These are phyloP conservation scores for Alternaria burnsii DNA, from an alignment of 2,329 filamentous ascomycete species.

Conservation along the genomic window DNA sequence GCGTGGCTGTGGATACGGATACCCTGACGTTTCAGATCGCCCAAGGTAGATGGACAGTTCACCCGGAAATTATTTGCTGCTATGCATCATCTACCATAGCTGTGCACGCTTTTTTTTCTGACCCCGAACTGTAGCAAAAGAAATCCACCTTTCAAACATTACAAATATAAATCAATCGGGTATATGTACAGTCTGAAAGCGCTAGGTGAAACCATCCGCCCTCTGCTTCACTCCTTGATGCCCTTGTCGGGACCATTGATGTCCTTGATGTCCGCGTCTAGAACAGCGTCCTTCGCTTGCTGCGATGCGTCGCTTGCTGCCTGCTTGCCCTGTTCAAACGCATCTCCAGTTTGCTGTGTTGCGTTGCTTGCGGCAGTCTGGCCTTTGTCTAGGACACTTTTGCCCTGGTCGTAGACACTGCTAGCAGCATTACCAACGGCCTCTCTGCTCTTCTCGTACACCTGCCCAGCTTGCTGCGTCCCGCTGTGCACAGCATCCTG, in stretches of 20 bases:
- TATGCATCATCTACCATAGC: background rate
- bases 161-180: conserved; percentile 13
- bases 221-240: conserved; percentile 23
- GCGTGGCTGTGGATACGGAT: conserved; percentile 1
- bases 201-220: background rate
- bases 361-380: conserved; percentile 25
- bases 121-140: background rate
- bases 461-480: conserved; percentile 16
- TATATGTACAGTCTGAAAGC: conserved; percentile 30
- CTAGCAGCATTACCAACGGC: conserved; percentile 7
- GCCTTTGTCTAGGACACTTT: conserved; percentile 34
- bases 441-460: conserved; percentile 5
- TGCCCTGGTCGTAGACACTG: conserved; percentile 23
- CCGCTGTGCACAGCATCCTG: conserved; percentile 14
- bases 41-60: conserved; percentile 5
- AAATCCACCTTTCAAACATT: background rate
- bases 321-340: conserved; percentile 37
- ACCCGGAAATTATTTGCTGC: conserved; percentile 1
- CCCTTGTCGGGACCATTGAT: conserved; percentile 26
- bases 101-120: background rate
- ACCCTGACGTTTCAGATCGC: conserved; percentile 5
- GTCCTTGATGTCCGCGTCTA: conserved; percentile 26
- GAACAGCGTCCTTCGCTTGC: conserved; percentile 29
- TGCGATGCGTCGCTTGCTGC: conserved; percentile 20
- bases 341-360: conserved; percentile 20